Conservation (phyloP, 177 flowering plant species). For the Vitis hybrid region DNA sequence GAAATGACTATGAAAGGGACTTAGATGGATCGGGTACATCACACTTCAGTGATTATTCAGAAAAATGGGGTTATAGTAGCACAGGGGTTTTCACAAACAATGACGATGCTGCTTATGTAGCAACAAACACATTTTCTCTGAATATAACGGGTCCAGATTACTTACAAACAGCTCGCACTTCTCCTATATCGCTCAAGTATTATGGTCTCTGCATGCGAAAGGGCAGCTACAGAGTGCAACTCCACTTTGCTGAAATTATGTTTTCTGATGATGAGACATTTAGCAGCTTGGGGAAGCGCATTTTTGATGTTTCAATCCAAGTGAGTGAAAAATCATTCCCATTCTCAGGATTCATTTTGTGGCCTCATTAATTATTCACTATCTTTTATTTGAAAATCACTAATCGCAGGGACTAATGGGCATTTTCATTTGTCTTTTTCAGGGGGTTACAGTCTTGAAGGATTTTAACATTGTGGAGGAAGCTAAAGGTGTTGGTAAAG, state of each 20-base stretch:
- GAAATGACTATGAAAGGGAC: constrained; percentile 62
- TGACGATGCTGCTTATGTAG: constrained; percentile 18
- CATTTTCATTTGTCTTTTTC: constrained; percentile 2
- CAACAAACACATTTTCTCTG: constrained; percentile 25
- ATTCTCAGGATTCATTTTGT: not conserved
- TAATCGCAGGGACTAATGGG: no score
- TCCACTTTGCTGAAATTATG: constrained; percentile 90
- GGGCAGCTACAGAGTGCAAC: constrained; percentile 77
- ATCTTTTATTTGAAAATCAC: not conserved
- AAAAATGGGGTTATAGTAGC: constrained; percentile 76
- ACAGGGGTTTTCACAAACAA: constrained; percentile 51
- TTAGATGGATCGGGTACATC: constrained; percentile 42
- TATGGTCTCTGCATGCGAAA: constrained; percentile 78
- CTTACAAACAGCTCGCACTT: constrained; percentile 66
- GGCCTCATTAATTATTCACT: not conserved
- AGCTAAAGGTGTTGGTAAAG: constrained; percentile 73
- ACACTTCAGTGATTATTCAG: constrained; percentile 26
- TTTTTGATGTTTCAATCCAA: constrained; percentile 83
- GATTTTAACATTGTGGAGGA: constrained; percentile 66
- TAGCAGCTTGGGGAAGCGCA: constrained; percentile 70
- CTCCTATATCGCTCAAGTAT: constrained; percentile 80
- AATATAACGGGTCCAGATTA: constrained; percentile 25
- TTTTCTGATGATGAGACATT: constrained; percentile 45
- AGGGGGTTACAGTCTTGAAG: constrained; percentile 60
- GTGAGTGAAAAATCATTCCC: constrained; percentile 36